These are phyloP conservation scores for Parachlorella kessleri DNA, from an alignment of 139 green algal genomes.

Conservation along the genomic window DNA sequence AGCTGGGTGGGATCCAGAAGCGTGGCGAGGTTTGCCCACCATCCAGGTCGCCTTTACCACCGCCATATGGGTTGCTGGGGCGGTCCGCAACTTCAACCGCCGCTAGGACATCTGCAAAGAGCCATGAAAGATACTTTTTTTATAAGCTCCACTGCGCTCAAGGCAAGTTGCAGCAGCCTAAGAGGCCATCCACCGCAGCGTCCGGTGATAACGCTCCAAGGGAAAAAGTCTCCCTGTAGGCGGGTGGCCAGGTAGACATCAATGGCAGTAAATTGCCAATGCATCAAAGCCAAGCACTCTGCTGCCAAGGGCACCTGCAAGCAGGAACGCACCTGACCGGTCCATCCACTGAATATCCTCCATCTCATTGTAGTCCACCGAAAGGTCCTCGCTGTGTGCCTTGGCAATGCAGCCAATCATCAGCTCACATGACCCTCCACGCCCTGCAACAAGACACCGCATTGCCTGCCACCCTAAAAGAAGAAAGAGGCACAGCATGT, in stretches of 20 bases:
- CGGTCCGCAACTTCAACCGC: conserved; percentile 18
- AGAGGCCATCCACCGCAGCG: no score
- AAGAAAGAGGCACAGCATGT: background rate
- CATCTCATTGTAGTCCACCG: conserved; percentile 77
- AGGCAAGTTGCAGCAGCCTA: no score
- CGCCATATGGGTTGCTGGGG: conserved; percentile 16
- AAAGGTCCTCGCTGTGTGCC: conserved; percentile 56
- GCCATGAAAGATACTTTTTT: no score
- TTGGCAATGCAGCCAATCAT: conserved; percentile 89
- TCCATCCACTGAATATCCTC: conserved; percentile 71
- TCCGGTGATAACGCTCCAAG: no score
- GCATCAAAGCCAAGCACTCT: no score
- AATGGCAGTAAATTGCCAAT: no score
- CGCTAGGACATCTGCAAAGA: conserved; percentile 13
- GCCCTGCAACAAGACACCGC: conserved; percentile 23
- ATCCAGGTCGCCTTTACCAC: conserved; percentile 21
- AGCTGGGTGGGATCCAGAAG: conserved; percentile 78
- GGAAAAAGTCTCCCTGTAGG: no score
- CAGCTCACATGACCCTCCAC: conserved; percentile 76
- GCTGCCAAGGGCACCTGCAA: no score
- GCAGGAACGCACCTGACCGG: conserved; percentile 4
- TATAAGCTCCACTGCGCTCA: no score
- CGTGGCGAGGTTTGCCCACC: conserved; percentile 30
- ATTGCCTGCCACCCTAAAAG: background rate
- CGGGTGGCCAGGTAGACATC: no score